Evolutionary conservation across 2,329 filamentous ascomycete species (phyloP).

Genomic region (Microcyclospora tardicrescens): DNA sequence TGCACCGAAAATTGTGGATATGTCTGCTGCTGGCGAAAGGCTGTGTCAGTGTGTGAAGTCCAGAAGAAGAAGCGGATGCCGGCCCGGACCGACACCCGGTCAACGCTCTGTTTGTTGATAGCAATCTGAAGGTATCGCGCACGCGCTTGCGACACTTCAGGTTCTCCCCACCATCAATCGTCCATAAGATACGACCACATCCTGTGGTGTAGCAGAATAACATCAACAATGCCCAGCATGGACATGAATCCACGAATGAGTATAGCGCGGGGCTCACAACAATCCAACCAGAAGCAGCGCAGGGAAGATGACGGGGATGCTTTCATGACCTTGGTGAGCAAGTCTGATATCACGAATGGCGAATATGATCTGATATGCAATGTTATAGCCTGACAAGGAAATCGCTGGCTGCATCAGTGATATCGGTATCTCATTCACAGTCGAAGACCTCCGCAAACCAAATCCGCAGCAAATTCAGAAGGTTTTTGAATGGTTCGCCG

Average conservation of each 20-base stretch:
- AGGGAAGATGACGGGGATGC: conserved; percentile 34
- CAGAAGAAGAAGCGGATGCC: no score
- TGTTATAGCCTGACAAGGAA: conserved; percentile 50
- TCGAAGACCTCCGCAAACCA: conserved; percentile 81
- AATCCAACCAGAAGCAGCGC: conserved; percentile 27
- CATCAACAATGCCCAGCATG: conserved; percentile 26
- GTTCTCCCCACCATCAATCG: no score
- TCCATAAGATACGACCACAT: no score
- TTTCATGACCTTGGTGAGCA: conserved; percentile 38
- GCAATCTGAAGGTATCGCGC: no score
- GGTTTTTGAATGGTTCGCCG: conserved; percentile 96
- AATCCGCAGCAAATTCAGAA: conserved; percentile 91
- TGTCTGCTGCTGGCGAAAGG: no score
- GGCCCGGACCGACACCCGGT: no score
- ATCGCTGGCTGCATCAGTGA: conserved; percentile 96
- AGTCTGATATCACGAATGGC: neutral
- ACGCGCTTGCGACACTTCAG: no score
- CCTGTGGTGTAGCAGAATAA: no score
- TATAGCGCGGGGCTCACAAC: conserved; percentile 31
- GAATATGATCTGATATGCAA: neutral
- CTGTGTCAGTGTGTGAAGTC: no score
- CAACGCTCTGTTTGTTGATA: no score
- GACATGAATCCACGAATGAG: conserved; percentile 40
- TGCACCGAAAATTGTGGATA: no score
- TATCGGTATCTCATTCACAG: conserved; percentile 79